A percentile compares a stretch with the other conserved stretches of the same genome.
These are phyloP conservation scores for Fusarium oligoseptatum DNA, from an alignment of 2,329 filamentous ascomycete genomes.

Conservation along the genomic window DNA sequence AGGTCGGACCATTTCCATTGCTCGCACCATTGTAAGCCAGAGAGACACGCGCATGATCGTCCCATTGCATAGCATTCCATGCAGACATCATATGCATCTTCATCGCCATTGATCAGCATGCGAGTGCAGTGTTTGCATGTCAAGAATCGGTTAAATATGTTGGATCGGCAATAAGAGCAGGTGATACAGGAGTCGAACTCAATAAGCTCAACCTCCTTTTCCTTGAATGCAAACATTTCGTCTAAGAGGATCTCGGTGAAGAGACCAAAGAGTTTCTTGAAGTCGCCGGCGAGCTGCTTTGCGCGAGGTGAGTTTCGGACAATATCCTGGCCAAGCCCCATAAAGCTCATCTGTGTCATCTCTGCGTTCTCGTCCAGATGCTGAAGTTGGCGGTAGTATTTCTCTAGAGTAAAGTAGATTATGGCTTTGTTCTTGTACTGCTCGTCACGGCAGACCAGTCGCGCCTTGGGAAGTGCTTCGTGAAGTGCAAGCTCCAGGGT, in stretches of 20 bases:
- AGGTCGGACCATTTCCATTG: slow-evolving; percentile 91
- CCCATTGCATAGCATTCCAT: slow-evolving; percentile 99
- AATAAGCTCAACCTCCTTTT: slow-evolving; percentile 80
- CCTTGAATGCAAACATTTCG: slow-evolving; percentile 84
- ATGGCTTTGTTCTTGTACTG: slow-evolving; percentile 99
- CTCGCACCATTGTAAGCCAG: slow-evolving; percentile 89
- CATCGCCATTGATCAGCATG: slow-evolving; percentile 72
- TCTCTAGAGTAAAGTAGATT: slow-evolving; percentile 86
- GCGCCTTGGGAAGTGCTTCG: slow-evolving; percentile 89
- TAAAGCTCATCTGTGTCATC: slow-evolving; percentile 59
- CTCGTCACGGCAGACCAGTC: slow-evolving; percentile 94
- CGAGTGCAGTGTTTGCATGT: slow-evolving; percentile 89
- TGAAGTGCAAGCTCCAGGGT: slow-evolving; percentile 87
- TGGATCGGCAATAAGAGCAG: slow-evolving; percentile 94
- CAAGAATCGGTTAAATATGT: slow-evolving; percentile 97
- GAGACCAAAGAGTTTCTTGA: slow-evolving; percentile 81
- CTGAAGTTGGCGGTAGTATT: slow-evolving; percentile 76
- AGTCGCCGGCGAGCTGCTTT: slow-evolving; percentile 83
- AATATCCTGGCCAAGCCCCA: slow-evolving; percentile 63
- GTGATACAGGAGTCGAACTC: slow-evolving; percentile 92
- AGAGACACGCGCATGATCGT: slow-evolving; percentile 89
- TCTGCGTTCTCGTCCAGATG: slow-evolving; percentile 65
- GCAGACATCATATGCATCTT: slow-evolving; percentile 94
- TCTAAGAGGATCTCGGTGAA: slow-evolving; percentile 85
- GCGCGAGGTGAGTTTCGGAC: slow-evolving; percentile 61